These are phyloP conservation scores for Solanum ahanhuiri DNA, from an alignment of 257 asterid species.

Conservation along the genomic window DNA sequence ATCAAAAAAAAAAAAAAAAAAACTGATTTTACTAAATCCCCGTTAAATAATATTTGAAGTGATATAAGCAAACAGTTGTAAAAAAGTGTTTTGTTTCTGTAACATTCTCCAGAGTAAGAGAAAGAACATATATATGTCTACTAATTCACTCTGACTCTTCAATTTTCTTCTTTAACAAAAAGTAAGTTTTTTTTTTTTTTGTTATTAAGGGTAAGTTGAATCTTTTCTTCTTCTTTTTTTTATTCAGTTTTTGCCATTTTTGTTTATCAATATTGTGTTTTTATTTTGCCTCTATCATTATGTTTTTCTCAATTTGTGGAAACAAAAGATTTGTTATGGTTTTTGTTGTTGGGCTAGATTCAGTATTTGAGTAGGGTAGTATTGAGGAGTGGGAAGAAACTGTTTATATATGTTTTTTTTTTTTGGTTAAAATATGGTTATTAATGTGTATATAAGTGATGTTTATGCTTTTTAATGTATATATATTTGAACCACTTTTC, in stretches of 20 bases:
- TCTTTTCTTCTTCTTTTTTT: neutral
- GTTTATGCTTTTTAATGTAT: neutral
- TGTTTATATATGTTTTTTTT: neutral
- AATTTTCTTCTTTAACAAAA: neutral
- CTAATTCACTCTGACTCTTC: neutral
- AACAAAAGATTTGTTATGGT: neutral
- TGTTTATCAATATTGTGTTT: neutral
- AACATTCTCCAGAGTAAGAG: neutral
- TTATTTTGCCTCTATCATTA: neutral
- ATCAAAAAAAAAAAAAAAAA: too few relatives aligned
- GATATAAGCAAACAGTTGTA: neutral
- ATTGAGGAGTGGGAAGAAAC: neutral
- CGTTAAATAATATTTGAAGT: neutral
- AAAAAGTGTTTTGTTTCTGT: neutral
- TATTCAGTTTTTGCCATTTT: neutral
- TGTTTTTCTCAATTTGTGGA: neutral
- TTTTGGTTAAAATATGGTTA: neutral
- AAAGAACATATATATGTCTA: neutral
- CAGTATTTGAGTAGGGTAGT: neutral
- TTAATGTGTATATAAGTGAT: too few relatives aligned
- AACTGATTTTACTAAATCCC: neutral
- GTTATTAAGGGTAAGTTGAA: neutral
- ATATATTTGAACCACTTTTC: neutral
- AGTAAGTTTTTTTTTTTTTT: neutral
- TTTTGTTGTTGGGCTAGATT: neutral